These are phyloP conservation scores for Neocucurbitaria cava DNA, from an alignment of 2,329 filamentous ascomycete species.

Conservation along the genomic window DNA sequence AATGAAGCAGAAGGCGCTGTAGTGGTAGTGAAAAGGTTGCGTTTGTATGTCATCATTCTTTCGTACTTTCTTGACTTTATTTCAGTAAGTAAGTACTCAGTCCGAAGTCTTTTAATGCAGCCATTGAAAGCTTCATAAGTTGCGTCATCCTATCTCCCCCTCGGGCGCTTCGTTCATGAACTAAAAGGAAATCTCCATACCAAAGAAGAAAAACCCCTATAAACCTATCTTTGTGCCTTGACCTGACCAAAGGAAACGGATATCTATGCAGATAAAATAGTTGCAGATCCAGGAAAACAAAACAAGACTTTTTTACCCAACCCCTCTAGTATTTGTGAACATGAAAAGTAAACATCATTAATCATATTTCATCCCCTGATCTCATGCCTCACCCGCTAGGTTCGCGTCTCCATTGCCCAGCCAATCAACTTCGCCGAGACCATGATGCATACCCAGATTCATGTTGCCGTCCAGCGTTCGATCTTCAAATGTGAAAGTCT, in stretches of 20 bases:
- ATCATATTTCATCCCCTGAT: neutral
- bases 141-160: neutral
- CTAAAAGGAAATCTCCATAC: neutral
- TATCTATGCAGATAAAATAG: slow-evolving; percentile 3
- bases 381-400: slow-evolving; percentile 18
- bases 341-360: neutral
- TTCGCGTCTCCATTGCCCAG: slow-evolving; percentile 14
- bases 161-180: neutral
- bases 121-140: neutral
- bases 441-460: slow-evolving; percentile 5
- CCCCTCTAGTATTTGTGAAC: neutral
- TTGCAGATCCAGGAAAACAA: slow-evolving; percentile 3
- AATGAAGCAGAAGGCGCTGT: neutral
- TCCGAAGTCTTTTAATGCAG: neutral
- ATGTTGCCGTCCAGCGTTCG: slow-evolving; percentile 21
- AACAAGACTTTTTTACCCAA: slow-evolving; percentile 1
- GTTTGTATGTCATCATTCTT: neutral
- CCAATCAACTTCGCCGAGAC: slow-evolving; percentile 25
- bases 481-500: slow-evolving; percentile 46
- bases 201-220: neutral
- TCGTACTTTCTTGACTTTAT: neutral
- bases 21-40: neutral
- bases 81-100: too few species aligned
- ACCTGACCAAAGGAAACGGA: slow-evolving; percentile 1
- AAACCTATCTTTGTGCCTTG: neutral